Conservation (phyloP, 495 filamentous ascomycete genomes). For the Xylaria longipes region DNA sequence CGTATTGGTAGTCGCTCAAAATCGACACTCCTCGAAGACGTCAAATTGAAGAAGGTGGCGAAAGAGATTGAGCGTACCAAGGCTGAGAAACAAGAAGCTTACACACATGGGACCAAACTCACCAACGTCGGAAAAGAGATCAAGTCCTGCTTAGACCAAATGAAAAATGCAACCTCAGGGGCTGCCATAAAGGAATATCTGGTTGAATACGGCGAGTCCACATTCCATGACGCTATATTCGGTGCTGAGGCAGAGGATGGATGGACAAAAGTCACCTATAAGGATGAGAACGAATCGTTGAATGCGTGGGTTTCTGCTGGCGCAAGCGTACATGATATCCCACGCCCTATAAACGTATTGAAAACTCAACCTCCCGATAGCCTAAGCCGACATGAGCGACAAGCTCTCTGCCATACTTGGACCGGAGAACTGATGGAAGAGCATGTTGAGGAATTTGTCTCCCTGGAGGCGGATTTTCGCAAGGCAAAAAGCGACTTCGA, state of each 20-base stretch:
- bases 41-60: conserved; percentile 53
- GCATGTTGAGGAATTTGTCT: background rate
- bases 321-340: background rate
- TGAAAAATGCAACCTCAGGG: background rate
- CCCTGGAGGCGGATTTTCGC: conserved; percentile 11
- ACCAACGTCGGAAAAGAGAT: background rate
- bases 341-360: background rate
- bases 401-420: background rate
- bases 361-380: background rate
- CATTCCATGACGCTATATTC: conserved; percentile 40
- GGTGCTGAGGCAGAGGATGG: conserved; percentile 22
- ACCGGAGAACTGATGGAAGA: background rate
- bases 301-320: conserved; percentile 26
- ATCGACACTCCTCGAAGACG: conserved; percentile 54
- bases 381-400: conserved; percentile 4
- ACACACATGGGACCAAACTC: background rate
- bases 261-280: conserved; percentile 27
- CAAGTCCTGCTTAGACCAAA: background rate
- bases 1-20: conserved; percentile 72
- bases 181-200: conserved; percentile 16
- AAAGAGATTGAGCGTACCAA: conserved; percentile 33
- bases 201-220: conserved; percentile 5
- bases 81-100: conserved; percentile 32
- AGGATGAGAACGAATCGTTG: conserved; percentile 21
- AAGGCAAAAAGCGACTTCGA: conserved; percentile 34